Conservation (phyloP, 495 filamentous ascomycete species). For the Pseudomonodictys pantanalensis region DNA sequence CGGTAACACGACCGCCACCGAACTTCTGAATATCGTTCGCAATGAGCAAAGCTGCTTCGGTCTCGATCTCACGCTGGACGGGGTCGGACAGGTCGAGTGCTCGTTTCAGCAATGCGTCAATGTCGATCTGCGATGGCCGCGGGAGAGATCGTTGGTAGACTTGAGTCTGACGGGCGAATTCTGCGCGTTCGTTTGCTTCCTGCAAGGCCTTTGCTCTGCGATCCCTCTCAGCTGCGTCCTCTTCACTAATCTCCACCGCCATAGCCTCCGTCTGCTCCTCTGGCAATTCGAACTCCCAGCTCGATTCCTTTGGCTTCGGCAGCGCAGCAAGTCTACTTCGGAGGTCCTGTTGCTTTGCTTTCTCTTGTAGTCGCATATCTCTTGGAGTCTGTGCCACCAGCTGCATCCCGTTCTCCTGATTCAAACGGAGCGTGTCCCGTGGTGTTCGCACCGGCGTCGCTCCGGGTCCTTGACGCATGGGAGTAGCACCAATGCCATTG, state of each 20-base stretch:
- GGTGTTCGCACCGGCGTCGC: constrained; percentile 90
- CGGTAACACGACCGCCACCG: constrained; percentile 60
- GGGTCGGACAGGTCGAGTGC: constrained; percentile 55
- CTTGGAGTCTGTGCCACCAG: constrained; percentile 72
- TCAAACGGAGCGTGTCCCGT: constrained; percentile 83
- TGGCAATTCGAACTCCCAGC: constrained; percentile 89
- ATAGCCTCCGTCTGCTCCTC: constrained; percentile 69
- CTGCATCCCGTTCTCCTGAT: constrained; percentile 62
- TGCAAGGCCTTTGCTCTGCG: constrained; percentile 63
- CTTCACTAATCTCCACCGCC: constrained; percentile 58
- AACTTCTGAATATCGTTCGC: constrained; percentile 77
- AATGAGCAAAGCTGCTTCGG: constrained; percentile 74
- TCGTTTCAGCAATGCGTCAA: constrained; percentile 62
- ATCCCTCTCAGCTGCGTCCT: constrained; percentile 84
- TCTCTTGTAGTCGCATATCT: constrained; percentile 73
- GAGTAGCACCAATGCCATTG: constrained; percentile 65
- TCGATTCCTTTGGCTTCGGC: constrained; percentile 85
- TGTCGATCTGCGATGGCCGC: constrained; percentile 69
- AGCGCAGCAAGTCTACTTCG: constrained; percentile 71
- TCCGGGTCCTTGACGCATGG: constrained; percentile 60
- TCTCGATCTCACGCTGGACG: constrained; percentile 61
- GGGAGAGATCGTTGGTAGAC: constrained; percentile 83
- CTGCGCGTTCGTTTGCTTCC: constrained; percentile 69
- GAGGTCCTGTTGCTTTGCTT: constrained; percentile 66
- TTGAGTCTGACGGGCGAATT: constrained; percentile 81